A percentile compares a stretch with the other conserved stretches of the same genome.
phyloP scores from a whole-genome alignment of 1,284 basidiomycete genomes.

The Pisolithus thermaeus region DNA sequence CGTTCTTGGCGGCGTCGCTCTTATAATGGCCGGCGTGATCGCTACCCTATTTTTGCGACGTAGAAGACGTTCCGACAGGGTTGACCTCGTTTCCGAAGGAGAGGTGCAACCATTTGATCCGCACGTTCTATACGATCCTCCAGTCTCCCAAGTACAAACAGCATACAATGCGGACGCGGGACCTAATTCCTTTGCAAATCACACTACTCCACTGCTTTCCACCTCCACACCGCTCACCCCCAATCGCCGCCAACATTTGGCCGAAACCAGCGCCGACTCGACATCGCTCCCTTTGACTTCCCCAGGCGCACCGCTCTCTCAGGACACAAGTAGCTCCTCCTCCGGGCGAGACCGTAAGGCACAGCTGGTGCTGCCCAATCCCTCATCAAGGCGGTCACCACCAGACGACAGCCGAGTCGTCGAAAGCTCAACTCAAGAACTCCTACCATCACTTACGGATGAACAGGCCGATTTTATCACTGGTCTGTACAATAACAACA shows the following conservation, averaged over 20 bases:
- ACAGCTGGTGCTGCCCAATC: conserved; percentile 1
- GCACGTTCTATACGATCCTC: conserved; percentile 1
- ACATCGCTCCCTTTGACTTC: neutral
- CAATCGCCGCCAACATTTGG: conserved; percentile 5
- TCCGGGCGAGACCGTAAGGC: conserved; percentile 3
- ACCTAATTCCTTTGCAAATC: neutral
- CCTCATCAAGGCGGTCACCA: neutral
- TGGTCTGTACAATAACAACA: conserved; percentile 10
- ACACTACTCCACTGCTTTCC: neutral
- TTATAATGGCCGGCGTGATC: conserved; percentile 6
- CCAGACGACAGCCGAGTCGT: neutral
- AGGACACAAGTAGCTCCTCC: conserved; percentile 3
- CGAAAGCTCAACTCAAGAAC: neutral
- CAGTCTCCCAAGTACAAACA: conserved; percentile 1
- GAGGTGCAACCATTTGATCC: neutral
- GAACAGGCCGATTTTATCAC: conserved; percentile 19
- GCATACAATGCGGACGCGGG: neutral
- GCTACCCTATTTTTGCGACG: conserved; percentile 11
- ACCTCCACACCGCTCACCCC: conserved; percentile 6
- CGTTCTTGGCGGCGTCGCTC: conserved; percentile 7
- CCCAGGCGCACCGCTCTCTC: conserved; percentile 6
- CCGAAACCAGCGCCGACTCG: no score
- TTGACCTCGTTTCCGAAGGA: conserved; percentile 5
- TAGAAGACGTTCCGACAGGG: conserved; percentile 4
- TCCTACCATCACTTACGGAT: conserved; percentile 14